These are phyloP conservation scores for Heimioporus punctisporus DNA, from an alignment of 1,284 basidiomycete species.

Conservation along the genomic window DNA sequence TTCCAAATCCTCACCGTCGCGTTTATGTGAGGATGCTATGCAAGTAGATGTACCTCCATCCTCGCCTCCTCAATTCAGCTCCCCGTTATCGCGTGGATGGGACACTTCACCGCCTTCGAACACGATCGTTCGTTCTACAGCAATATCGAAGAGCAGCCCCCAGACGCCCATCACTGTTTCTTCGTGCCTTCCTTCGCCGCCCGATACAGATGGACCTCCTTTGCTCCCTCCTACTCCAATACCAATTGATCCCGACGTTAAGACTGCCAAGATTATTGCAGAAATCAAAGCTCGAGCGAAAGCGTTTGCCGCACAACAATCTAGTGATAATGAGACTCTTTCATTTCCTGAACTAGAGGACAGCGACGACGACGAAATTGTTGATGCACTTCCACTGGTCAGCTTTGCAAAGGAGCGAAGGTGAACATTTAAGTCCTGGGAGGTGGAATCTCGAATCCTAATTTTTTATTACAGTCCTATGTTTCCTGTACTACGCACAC, in stretches of 20 bases:
- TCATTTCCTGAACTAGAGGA: constrained; percentile 48
- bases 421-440: constrained; percentile 10
- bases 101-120: constrained; percentile 3
- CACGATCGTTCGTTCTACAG: background rate
- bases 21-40: constrained; percentile 15
- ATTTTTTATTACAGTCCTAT: constrained; percentile 8
- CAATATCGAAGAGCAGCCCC: background rate
- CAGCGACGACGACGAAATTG: constrained; percentile 50
- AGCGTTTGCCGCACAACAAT: constrained; percentile 43
- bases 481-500: background rate
- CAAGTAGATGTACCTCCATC: constrained; percentile 26
- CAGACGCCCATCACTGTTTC: constrained; percentile 17
- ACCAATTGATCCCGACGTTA: constrained; percentile 46
- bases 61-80: constrained; percentile 4
- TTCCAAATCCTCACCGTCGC: constrained; percentile 4
- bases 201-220: constrained; percentile 25
- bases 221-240: constrained; percentile 41
- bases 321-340: constrained; percentile 44
- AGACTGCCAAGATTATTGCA: constrained; percentile 60
- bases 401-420: constrained; percentile 15
- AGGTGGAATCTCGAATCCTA: background rate
- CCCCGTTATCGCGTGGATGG: background rate
- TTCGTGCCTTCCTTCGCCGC: constrained; percentile 39
- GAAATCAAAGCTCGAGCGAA: constrained; percentile 61
- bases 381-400: constrained; percentile 20